Base-by-base conservation (phyloP, 306 rosid genomes). In the Dalbergia cultrata region DNA sequence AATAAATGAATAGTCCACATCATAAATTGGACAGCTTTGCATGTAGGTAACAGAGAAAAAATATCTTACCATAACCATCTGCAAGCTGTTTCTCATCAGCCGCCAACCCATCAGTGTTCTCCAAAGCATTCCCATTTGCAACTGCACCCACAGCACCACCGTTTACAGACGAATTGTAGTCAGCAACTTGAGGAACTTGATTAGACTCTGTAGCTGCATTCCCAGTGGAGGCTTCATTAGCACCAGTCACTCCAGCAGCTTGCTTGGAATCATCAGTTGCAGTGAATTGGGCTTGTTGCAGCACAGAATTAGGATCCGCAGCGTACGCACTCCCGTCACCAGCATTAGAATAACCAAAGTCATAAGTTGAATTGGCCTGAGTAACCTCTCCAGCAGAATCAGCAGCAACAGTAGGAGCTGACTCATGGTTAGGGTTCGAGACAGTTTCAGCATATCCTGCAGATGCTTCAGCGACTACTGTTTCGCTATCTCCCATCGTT, bases 401-500 rank as follows among this genome's bases (percentile, higher is more conserved):
- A 8, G 79, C 70, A 39, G 45, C 70, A 39, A 49, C 26, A n/a
- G 80, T 72, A 58, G 81, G 69, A 72, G 83, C 86, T 4, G 85
- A 54, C 58, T 85, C 90, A 0, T 83, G 86, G 82, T 17, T 74
- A 34, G 86, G 72, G 76, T 85, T 75, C 7, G 82, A 49, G 21
- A 61, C 74, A 19, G 84, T 67, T 66, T 91, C 97, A 9, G 85
- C 85, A 70, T 81, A 83, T 77, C 86, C 97, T 19, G 79, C 82
- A 81, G 94, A 75, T 68, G 89, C 59, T 83, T 93, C 91, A 8
- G 94, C 83, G 74, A 80, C 85, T 43, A 86, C 89, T 21, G 92
- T 60, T 85, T 95, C 98, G 21, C 90, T 91, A 72, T 91, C 96
- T 54, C 89, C 97, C 99, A 93, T 90, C 7, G 80, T 84, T 18